Percentiles rank a stretch among this genome's conserved stretches.
Conservation (phyloP, 495 filamentous ascomycete genomes). For the Aspergillus sclerotioniger region DNA sequence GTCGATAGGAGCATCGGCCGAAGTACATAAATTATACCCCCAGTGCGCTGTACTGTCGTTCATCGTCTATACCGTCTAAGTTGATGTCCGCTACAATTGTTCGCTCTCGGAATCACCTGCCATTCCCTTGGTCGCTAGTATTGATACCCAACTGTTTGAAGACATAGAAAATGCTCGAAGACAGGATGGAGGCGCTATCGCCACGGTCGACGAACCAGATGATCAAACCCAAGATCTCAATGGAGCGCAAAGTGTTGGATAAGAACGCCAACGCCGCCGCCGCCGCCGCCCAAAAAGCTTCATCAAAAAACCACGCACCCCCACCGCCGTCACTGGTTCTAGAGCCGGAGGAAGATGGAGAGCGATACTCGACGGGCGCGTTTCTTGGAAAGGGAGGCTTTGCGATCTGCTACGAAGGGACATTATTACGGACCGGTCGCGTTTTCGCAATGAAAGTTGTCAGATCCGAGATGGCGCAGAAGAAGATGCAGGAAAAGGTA, state of each 20-base stretch:
- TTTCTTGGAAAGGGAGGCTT: slow-evolving; percentile 93
- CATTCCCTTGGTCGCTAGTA: slow-evolving; percentile 16
- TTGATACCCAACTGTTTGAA: slow-evolving; percentile 16
- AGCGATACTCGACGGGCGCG: slow-evolving; percentile 77
- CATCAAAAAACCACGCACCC: slow-evolving; percentile 62
- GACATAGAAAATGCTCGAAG: slow-evolving; percentile 5
- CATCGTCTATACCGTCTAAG: slow-evolving; percentile 16
- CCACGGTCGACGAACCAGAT: slow-evolving; percentile 66
- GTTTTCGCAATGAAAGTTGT: slow-evolving; percentile 88
- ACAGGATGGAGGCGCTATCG: slow-evolving; percentile 66
- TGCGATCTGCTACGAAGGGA: slow-evolving; percentile 83
- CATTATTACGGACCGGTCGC: slow-evolving; percentile 60
- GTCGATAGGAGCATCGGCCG: slow-evolving; percentile 5
- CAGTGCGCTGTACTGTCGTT: slow-evolving; percentile 10
- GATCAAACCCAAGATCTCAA: slow-evolving; percentile 41
- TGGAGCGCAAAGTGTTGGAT: slow-evolving; percentile 53
- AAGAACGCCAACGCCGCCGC: slow-evolving; percentile 47
- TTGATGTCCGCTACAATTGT: slow-evolving; percentile 24
- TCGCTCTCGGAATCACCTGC: slow-evolving; percentile 9
- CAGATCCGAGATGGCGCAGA: slow-evolving; percentile 78
- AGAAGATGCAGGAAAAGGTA: slow-evolving; percentile 89
- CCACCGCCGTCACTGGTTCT: slow-evolving; percentile 73
- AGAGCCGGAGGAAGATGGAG: slow-evolving; percentile 72
- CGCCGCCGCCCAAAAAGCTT: slow-evolving; percentile 35
- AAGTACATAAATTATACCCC: slow-evolving; percentile 21